Percentiles rank a stretch among this genome's conserved stretches.
phyloP scores from a whole-genome alignment of 768 basidiomycete genomes.

The Pseudohyphozyma bogoriensis region DNA sequence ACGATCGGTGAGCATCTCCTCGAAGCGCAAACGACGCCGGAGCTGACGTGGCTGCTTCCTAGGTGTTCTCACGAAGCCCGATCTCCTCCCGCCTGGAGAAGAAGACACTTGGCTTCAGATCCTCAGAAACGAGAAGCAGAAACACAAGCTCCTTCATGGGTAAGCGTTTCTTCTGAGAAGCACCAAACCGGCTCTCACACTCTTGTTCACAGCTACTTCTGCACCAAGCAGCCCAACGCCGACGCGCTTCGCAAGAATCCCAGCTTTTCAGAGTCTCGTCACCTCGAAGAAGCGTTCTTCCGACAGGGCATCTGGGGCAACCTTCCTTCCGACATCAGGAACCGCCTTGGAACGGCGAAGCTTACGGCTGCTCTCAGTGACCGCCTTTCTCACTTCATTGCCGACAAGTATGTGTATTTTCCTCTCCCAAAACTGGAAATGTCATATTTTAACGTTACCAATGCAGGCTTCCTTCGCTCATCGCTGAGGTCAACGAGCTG shows the following conservation, averaged over 20 bases:
- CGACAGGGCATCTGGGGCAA: constrained; percentile 48
- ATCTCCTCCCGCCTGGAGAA: constrained; percentile 46
- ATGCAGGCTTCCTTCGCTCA: constrained; percentile 19
- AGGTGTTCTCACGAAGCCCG: constrained; percentile 66
- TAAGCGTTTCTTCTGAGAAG: not conserved
- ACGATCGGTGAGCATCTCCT: constrained; percentile 49
- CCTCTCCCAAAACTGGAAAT: no score
- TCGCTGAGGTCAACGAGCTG: not conserved
- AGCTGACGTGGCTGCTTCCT: no score
- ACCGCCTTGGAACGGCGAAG: constrained; percentile 50
- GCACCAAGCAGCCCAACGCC: constrained; percentile 48
- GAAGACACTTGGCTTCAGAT: constrained; percentile 32
- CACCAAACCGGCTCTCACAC: no score
- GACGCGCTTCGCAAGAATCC: constrained; percentile 46
- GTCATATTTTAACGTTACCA: not conserved
- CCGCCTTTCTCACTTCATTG: constrained; percentile 49
- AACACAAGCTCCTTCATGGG: not conserved
- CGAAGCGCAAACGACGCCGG: not conserved
- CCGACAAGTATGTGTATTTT: constrained; percentile 42
- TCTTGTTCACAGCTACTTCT: constrained; percentile 22
- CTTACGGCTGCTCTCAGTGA: constrained; percentile 50
- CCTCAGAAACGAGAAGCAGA: constrained; percentile 8
- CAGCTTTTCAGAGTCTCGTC: constrained; percentile 39
- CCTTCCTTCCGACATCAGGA: not conserved
- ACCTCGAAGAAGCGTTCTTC: constrained; percentile 44